These are phyloP conservation scores for Copromyces sp. DNA, from an alignment of 495 filamentous ascomycete species.

Conservation along the genomic window DNA sequence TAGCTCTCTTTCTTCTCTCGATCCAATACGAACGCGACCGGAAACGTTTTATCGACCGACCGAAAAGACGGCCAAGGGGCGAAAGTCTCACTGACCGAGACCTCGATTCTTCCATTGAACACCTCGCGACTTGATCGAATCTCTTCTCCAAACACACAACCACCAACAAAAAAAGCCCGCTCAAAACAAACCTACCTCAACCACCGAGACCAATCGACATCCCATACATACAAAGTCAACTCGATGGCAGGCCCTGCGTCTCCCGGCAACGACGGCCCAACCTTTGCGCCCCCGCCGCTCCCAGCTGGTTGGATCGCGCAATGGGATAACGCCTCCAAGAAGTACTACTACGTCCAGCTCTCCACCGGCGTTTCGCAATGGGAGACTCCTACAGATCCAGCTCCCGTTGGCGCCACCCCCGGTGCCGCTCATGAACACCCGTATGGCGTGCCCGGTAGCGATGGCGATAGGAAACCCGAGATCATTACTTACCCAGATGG, in stretches of 20 bases:
- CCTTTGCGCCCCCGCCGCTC: constrained; percentile 56
- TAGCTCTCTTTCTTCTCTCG: background rate
- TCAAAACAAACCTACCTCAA: background rate
- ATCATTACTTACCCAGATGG: constrained; percentile 45
- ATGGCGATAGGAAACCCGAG: constrained; percentile 22
- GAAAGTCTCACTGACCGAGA: background rate
- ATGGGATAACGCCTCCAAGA: constrained; percentile 62
- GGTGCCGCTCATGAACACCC: constrained; percentile 37
- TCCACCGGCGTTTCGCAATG: constrained; percentile 67
- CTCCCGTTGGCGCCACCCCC: constrained; percentile 41
- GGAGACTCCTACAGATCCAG: constrained; percentile 62
- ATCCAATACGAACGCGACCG: background rate
- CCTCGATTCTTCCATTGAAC: background rate
- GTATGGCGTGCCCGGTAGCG: constrained; percentile 35
- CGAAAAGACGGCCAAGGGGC: background rate
- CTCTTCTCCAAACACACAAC: background rate
- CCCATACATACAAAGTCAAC: constrained; percentile 4
- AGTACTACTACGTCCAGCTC: constrained; percentile 75
- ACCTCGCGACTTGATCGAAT: background rate
- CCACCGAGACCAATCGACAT: background rate
- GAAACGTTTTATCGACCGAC: background rate
- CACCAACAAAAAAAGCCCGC: background rate
- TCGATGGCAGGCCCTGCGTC: constrained; percentile 41
- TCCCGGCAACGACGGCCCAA: constrained; percentile 58
- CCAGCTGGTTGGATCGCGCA: constrained; percentile 76